A percentile compares a stretch with the other conserved stretches of the same genome.
phyloP scores from a whole-genome alignment of 306 rosid species.

The Cyamopsis tetragonoloba region DNA sequence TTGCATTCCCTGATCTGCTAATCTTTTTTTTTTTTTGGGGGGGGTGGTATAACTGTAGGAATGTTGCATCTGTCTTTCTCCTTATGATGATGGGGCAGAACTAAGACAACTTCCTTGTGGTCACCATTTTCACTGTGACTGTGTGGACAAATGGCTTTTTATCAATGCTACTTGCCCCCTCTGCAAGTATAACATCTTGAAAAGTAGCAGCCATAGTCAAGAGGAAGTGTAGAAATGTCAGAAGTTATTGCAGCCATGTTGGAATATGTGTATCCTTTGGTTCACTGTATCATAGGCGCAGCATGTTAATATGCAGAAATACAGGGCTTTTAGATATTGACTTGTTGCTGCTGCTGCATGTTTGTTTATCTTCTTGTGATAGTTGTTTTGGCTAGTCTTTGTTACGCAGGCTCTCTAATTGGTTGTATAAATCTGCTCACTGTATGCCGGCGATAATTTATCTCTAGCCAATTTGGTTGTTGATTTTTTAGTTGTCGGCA shows the following conservation, averaged over 20 bases:
- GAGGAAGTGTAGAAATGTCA: constrained; percentile 57
- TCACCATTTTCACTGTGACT: constrained; percentile 90
- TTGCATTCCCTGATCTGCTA: constrained; percentile 4
- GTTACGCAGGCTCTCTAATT: constrained; percentile 10
- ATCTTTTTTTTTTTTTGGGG: background rate
- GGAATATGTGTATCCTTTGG: constrained; percentile 14
- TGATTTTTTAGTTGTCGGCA: background rate
- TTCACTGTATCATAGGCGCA: constrained; percentile 29
- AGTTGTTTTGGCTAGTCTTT: constrained; percentile 13
- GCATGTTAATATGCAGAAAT: constrained; percentile 28
- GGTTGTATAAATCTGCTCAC: constrained; percentile 30
- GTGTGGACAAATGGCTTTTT: constrained; percentile 91
- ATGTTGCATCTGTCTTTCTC: constrained; percentile 94
- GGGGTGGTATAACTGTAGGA: constrained; percentile 52
- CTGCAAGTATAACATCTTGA: constrained; percentile 88
- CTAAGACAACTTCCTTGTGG: constrained; percentile 90
- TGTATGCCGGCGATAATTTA: constrained; percentile 13
- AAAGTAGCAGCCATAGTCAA: constrained; percentile 52
- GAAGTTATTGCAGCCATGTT: constrained; percentile 19
- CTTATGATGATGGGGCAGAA: constrained; percentile 82
- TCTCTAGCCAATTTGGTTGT: constrained; percentile 20
- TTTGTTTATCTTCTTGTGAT: constrained; percentile 22
- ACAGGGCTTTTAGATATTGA: constrained; percentile 10
- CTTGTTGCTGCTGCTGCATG: constrained; percentile 17
- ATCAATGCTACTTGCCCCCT: constrained; percentile 97